Base-by-base conservation (phyloP, 768 basidiomycete genomes). In the Russula earlei region DNA sequence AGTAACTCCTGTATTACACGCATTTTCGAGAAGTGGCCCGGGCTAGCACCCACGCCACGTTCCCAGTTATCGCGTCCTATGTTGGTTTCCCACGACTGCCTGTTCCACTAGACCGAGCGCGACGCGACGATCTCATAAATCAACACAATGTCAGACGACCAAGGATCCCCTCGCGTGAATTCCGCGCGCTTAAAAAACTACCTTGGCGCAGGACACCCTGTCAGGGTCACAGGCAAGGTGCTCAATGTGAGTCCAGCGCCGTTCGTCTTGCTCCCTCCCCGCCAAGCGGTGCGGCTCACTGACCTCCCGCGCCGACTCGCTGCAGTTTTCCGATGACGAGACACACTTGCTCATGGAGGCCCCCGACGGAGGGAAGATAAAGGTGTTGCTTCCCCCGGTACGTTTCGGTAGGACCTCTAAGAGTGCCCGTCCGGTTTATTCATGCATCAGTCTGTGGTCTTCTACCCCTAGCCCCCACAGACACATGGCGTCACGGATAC, bases 401-500 rank as follows among this genome's bases (percentile, higher is more conserved):
- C 36, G 62, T 50, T 15, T 19, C 12, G 10, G 29, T 10, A 10
- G 29, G 29, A 31, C 29, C 29, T n/a, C n/a, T 10, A n/a, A n/a
- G n/a, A n/a, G n/a, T n/a, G n/a, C n/a, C n/a, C n/a, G n/a, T n/a
- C n/a, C n/a, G n/a, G n/a, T n/a, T n/a, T n/a, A n/a, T n/a, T n/a
- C n/a, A n/a, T n/a, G n/a, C n/a, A n/a, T n/a, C n/a, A n/a, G n/a
- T n/a, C n/a, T 10, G 29, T 27, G 34, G 27, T 25, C 24, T 19
- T 5, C 5, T 36, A 8, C 14, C 24, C 5, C 6, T 33, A 24
- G 49, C 49, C 29, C 27, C 54, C 41, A 19, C 55, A 37, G 38
- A 50, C 80, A 76, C 74, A 72, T 55, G 65, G 73, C 24, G 68
- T 73, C 44, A 69, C 83, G 49, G 68, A 69, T 49, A 70, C 77